A percentile compares a stretch with the other conserved stretches of the same genome.
Evolutionary conservation across 495 filamentous ascomycete species (phyloP).

Genomic region (Schizothecium vesticola): DNA sequence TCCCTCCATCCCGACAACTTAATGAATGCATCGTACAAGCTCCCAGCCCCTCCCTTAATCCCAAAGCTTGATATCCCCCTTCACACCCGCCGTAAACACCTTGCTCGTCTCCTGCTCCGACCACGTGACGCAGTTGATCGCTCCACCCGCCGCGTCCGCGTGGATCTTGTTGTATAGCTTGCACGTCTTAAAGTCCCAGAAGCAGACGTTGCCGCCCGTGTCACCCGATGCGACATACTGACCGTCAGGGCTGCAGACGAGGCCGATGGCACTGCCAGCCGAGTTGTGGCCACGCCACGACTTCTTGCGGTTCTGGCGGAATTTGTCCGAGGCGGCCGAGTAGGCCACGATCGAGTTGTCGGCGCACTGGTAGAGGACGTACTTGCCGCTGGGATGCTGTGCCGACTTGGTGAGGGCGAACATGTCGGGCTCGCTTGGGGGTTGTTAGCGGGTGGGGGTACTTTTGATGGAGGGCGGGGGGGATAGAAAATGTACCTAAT

Average conservation of each 20-base stretch:
- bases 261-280: conserved; percentile 86
- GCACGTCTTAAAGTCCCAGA: conserved; percentile 99
- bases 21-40: not conserved
- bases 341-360: conserved; percentile 98
- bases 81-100: conserved; percentile 83
- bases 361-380: conserved; percentile 82
- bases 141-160: conserved; percentile 59
- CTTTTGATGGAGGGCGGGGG: not conserved
- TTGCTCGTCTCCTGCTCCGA: conserved; percentile 94
- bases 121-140: conserved; percentile 81
- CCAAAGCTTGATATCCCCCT: conserved; percentile 90
- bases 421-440: conserved; percentile 95
- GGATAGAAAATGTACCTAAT: conserved; percentile 27
- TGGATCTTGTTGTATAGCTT: conserved; percentile 96
- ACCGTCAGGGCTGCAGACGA: conserved; percentile 84
- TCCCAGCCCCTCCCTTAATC: conserved; percentile 50
- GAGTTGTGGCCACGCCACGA: conserved; percentile 92
- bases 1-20: not conserved
- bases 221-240: conserved; percentile 83
- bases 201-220: conserved; percentile 79
- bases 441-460: conserved; percentile 56
- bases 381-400: conserved; percentile 82
- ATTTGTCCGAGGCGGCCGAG: conserved; percentile 75
- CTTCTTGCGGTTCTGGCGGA: conserved; percentile 96
- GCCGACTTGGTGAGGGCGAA: conserved; percentile 79